A percentile compares a stretch with the other conserved stretches of the same genome.
Conservation (phyloP, 192 early-diverging fungal genomes). For the Podila epicladia region DNA sequence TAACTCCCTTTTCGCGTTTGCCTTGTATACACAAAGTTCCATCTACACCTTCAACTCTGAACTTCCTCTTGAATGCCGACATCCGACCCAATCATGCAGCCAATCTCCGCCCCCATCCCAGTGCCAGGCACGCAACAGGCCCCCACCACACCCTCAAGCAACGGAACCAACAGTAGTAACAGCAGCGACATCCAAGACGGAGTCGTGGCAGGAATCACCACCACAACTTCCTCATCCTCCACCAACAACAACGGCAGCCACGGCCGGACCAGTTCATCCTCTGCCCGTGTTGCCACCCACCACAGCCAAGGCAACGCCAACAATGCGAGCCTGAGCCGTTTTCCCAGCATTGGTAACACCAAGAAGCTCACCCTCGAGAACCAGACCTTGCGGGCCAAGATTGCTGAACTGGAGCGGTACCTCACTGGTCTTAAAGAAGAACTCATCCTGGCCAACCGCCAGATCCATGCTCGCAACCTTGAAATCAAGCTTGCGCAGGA, state of each 20-base stretch:
- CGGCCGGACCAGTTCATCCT: not conserved
- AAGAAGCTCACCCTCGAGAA: constrained; percentile 32
- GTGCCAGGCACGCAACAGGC: constrained; percentile 38
- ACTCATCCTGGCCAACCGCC: constrained; percentile 24
- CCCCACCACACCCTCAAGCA: constrained; percentile 20
- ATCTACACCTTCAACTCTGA: not conserved
- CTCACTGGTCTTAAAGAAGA: constrained; percentile 40
- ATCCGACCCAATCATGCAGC: constrained; percentile 21
- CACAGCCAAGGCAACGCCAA: not conserved
- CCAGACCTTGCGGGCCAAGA: constrained; percentile 28
- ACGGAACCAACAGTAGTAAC: not conserved
- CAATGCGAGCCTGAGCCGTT: constrained; percentile 21
- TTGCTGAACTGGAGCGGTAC: constrained; percentile 35
- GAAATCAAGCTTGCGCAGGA: constrained; percentile 28
- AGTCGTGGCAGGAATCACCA: not conserved
- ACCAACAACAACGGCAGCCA: not conserved
- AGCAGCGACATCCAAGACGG: not conserved
- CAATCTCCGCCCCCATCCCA: constrained; percentile 45
- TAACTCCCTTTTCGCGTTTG: not conserved
- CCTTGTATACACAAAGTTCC: not conserved
- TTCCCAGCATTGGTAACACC: constrained; percentile 32
- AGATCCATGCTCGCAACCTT: constrained; percentile 12
- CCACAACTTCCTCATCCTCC: not conserved
- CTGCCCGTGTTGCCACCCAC: not conserved
- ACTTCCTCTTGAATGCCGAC: constrained; percentile 22